Evolutionary conservation across 768 basidiomycete species (phyloP), one percentile per base, ranked within the genome.

Genomic region (Suillus discolor): DNA sequence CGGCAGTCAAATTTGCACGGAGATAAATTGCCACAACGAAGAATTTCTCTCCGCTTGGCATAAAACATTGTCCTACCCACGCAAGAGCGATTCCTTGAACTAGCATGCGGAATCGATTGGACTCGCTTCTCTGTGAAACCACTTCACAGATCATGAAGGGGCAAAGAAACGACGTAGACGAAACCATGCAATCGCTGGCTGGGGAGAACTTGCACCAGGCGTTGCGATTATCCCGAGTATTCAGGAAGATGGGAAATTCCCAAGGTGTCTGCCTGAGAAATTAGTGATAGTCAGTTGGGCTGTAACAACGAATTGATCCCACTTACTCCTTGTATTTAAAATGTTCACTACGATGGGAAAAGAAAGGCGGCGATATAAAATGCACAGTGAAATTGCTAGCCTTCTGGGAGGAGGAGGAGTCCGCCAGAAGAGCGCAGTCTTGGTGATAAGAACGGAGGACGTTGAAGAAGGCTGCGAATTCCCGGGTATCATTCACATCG

Each of bases 101-200:
- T 11, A 71, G 68, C 70, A 71, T 71, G 2, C 65, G 47, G 11
- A 1, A 53, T 8, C 49, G 57, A 16, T 55, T 62, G 0, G 0
- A 0, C 28, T 62, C 15, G 1, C 15, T 1, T n/a, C 9, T 16
- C 1, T 62, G 8, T 4, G 62, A 71, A 15, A 64, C 39, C 1
- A 67, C 61, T 34, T 71, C 66, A 2, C 15, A 71, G 7, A 71
- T 44, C n/a, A 69, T 9, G 23, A 71, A 71, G 3, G 66, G 70
- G 20, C 51, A 62, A 0, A n/a, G 2, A 31, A 36, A 28, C 3
- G 8, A 6, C 2, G 4, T 6, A 2, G 68, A 51, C 4, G 12
- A 42, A 12, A 65, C 64, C 60, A 61, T 69, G 6, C 44, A 64
- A 34, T 71, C 59, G 18, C 49, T 67, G 13, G 13, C 67, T 2